These are phyloP conservation scores for Diaporthe amygdali DNA, from an alignment of 2,329 filamentous ascomycete species.

Conservation along the genomic window DNA sequence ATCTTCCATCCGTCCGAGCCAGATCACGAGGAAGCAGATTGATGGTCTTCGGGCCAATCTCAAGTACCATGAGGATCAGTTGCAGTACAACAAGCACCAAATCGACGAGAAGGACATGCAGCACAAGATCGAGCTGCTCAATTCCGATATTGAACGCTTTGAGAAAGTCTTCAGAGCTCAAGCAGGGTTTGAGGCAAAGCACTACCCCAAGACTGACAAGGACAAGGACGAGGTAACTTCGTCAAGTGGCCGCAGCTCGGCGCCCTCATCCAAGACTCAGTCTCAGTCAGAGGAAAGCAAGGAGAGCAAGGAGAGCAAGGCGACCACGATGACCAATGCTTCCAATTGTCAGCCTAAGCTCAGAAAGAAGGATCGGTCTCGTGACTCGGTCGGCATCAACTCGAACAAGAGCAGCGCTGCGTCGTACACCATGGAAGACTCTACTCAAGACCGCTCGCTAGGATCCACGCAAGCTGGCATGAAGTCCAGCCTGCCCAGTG, in stretches of 20 bases:
- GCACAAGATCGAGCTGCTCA: constrained; percentile 48
- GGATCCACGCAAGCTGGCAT: constrained; percentile 33
- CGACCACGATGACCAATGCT: constrained; percentile 22
- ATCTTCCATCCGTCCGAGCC: constrained; percentile 65
- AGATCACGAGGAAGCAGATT: constrained; percentile 66
- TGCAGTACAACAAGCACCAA: constrained; percentile 67
- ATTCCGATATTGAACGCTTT: constrained; percentile 44
- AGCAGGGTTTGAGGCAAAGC: constrained; percentile 48
- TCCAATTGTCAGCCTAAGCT: constrained; percentile 20
- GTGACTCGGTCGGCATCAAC: constrained; percentile 21
- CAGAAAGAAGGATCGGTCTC: constrained; percentile 26
- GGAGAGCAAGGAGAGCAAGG: constrained; percentile 24
- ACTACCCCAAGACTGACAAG: constrained; percentile 44
- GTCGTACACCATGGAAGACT: constrained; percentile 33
- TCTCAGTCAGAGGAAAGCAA: constrained; percentile 26
- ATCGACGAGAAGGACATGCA: constrained; percentile 62
- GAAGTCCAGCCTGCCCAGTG: constrained; percentile 47
- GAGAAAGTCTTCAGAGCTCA: constrained; percentile 52
- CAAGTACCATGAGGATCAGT: constrained; percentile 61
- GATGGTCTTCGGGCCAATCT: constrained; percentile 56
- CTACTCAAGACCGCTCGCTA: constrained; percentile 27
- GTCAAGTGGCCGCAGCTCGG: constrained; percentile 26
- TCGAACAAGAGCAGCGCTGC: constrained; percentile 27
- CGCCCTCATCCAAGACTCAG: constrained; percentile 33
- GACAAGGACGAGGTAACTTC: constrained; percentile 27